Percentiles rank a stretch among this genome's conserved stretches.
Conservation (phyloP, 2,329 filamentous ascomycete genomes). For the Verticillium alfalfae region DNA sequence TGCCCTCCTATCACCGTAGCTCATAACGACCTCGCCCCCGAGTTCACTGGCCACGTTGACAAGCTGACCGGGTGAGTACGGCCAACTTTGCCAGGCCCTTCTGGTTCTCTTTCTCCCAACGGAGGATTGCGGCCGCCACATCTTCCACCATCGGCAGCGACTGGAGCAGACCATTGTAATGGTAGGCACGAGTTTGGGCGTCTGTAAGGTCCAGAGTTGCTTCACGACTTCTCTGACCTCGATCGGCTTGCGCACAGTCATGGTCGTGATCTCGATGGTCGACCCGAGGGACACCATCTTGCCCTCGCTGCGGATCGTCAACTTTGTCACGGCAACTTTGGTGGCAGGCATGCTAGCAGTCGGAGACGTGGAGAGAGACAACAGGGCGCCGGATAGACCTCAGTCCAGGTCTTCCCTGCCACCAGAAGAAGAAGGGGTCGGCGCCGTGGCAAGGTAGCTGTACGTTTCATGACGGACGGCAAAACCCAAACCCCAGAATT, state of each 20-base stretch:
- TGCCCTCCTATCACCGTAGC: conserved; percentile 15
- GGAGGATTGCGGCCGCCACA: conserved; percentile 19
- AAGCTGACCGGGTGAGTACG: conserved; percentile 23
- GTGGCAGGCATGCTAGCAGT: conserved; percentile 1
- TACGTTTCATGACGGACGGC: conserved; percentile 38
- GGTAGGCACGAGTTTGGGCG: conserved; percentile 39
- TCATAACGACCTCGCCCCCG: conserved; percentile 17
- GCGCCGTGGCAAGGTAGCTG: background rate
- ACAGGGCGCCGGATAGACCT: conserved; percentile 16
- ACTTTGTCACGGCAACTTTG: conserved; percentile 12
- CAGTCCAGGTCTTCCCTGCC: conserved; percentile 23
- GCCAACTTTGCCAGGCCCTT: conserved; percentile 21
- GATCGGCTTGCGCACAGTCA: conserved; percentile 23
- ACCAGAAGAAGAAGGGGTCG: too few relatives aligned
- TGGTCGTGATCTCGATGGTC: conserved; percentile 40
- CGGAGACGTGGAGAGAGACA: conserved; percentile 13
- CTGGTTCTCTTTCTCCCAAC: conserved; percentile 29
- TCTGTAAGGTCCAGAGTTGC: conserved; percentile 41
- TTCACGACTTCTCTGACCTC: conserved; percentile 25
- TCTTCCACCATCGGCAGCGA: conserved; percentile 24
- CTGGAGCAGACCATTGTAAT: conserved; percentile 27
- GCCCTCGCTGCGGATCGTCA: conserved; percentile 24
- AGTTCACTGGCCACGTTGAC: conserved; percentile 17
- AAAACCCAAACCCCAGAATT: conserved; percentile 31
- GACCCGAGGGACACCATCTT: conserved; percentile 22